A percentile compares a stretch with the other conserved stretches of the same genome.
These are phyloP conservation scores for Pleurotus pulmonarius DNA, from an alignment of 768 basidiomycete species.

Conservation along the genomic window DNA sequence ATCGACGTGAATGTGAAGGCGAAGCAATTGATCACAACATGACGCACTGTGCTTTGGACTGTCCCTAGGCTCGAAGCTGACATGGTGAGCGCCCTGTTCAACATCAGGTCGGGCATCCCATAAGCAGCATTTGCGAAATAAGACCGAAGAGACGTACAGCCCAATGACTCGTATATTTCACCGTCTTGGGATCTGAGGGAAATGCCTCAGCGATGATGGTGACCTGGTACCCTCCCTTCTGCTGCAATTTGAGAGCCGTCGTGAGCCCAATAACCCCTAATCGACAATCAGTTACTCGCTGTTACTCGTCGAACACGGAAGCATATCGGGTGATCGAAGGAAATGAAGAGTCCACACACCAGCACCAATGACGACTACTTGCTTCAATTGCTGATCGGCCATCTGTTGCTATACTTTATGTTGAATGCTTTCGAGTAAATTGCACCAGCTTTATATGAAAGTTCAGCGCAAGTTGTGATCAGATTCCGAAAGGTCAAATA, in stretches of 20 bases:
- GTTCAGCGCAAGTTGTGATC: too few species aligned
- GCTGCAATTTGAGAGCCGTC: conserved; percentile 68
- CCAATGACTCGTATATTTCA: conserved; percentile 79
- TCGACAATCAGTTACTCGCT: neutral
- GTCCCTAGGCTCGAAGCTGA: conserved; percentile 52
- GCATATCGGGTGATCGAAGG: too few species aligned
- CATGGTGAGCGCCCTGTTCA: conserved; percentile 77
- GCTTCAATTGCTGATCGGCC: conserved; percentile 14
- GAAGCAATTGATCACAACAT: neutral
- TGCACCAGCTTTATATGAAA: too few species aligned
- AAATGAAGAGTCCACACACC: conserved; percentile 19
- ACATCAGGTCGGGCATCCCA: neutral
- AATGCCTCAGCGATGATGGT: conserved; percentile 68
- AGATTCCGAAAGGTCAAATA: too few species aligned
- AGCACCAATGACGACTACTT: conserved; percentile 35
- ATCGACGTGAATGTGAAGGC: neutral
- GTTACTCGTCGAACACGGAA: neutral
- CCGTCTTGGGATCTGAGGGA: conserved; percentile 70
- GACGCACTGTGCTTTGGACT: conserved; percentile 47
- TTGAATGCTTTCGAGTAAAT: too few species aligned
- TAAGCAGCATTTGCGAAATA: neutral
- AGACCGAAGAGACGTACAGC: conserved; percentile 48
- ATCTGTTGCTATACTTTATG: neutral
- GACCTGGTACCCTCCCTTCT: conserved; percentile 57
- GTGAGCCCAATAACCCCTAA: conserved; percentile 77